Evolutionary conservation across 2,329 filamentous ascomycete species (phyloP), one percentile per base, ranked within the genome.

Genomic region (Paecilomyces sp.): DNA sequence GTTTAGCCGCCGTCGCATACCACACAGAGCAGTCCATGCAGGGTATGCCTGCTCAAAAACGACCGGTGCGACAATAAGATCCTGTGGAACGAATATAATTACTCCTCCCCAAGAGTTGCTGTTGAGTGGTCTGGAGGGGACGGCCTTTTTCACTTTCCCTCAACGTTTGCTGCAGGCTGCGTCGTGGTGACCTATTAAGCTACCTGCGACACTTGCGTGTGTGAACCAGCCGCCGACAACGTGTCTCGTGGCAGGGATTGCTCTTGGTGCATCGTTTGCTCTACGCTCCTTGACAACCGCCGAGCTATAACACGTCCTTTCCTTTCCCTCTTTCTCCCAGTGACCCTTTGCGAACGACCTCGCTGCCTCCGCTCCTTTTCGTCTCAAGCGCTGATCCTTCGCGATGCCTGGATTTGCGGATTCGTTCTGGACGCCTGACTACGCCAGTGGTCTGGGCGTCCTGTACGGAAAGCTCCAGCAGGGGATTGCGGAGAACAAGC

Each of bases 361-460:
- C 41, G 41, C 41, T 47, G 18, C 8, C 6, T 18, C 41, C 41
- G 41, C 52, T 7, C 30, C 22, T 33, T 24, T 33, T 54, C 52
- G n/a, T 28, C n/a, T 54, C 52, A 8, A 36, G 11, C 31, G 0
- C 25, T 31, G 13, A 24, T 9, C 24, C 57, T 50, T 66, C 71
- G 86, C 76, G 74, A 93, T 93, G 90, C 89, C 90, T 67, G 86
- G 90, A 70, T 97, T 99, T 78, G 88, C 92, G 67, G 91, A 93
- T 79, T 96, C 92, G 56, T 97, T 99, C 80, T 99, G 94, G 94
- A 96, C 94, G 63, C 86, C 86, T 74, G 94, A 99, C 83, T 97
- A 97, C 83, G 93, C 93, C 74, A 92, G 90, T 81, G 92, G 94
- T 63, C 85, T 99, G 66, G 92, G 93, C 58, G 92, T 97, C 65